Conservation (phyloP, 257 asterid genomes). For the Nicotiana benthamiana region DNA sequence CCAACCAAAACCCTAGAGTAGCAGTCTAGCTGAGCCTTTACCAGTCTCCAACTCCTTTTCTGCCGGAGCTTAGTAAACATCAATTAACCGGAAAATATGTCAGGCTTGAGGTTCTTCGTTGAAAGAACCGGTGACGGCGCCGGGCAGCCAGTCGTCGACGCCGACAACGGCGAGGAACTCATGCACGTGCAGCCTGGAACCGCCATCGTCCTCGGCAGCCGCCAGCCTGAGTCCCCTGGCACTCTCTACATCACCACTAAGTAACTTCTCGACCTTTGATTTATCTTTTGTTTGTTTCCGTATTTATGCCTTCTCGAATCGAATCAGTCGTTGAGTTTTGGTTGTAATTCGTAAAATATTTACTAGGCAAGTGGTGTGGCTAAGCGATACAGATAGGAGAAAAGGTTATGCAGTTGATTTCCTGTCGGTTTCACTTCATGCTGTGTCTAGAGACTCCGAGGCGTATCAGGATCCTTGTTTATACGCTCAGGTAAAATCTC, state of each 20-base stretch:
- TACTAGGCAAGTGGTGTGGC: conserved; percentile 84
- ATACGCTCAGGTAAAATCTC: conserved; percentile 59
- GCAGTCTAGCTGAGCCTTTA: neutral
- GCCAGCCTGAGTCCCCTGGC: conserved; percentile 57
- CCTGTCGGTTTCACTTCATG: conserved; percentile 68
- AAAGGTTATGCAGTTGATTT: conserved; percentile 85
- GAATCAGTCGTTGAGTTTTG: neutral
- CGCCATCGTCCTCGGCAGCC: conserved; percentile 65
- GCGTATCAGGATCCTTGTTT: conserved; percentile 78
- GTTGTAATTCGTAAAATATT: conserved; percentile 3
- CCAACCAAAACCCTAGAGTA: neutral
- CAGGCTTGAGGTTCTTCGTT: conserved; percentile 51
- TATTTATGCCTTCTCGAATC: neutral
- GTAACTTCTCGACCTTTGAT: conserved; percentile 22
- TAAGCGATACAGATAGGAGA: conserved; percentile 64
- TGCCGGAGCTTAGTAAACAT: neutral
- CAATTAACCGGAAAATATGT: conserved; percentile 28
- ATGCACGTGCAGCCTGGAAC: conserved; percentile 54
- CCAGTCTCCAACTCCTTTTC: neutral
- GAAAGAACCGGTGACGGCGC: conserved; percentile 57
- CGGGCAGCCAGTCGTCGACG: conserved; percentile 57
- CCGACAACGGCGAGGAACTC: conserved; percentile 56
- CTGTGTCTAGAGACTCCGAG: conserved; percentile 88
- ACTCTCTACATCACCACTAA: conserved; percentile 76
- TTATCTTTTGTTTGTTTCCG: neutral